Conservation (phyloP, 768 basidiomycete species). For the Podaxis mareebaensis region DNA sequence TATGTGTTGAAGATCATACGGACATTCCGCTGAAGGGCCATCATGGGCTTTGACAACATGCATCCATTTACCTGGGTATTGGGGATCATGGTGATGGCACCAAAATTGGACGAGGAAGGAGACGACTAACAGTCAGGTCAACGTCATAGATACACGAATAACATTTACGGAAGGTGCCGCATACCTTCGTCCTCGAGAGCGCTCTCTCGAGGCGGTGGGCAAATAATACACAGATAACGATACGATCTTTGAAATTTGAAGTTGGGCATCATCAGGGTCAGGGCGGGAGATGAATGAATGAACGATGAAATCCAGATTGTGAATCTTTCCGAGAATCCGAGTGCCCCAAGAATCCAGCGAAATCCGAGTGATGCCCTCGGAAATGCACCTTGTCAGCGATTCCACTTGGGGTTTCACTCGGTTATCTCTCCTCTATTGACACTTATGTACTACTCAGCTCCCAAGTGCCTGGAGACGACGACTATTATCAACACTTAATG, state of each 20-base stretch:
- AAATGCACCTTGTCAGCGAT: conserved; percentile 12
- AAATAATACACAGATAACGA: background rate
- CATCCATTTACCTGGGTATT: conserved; percentile 12
- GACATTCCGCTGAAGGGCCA: background rate
- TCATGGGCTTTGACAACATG: background rate
- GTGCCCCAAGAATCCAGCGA: background rate
- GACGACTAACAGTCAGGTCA: background rate
- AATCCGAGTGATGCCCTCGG: conserved; percentile 13
- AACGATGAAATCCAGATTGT: background rate
- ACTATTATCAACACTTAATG: background rate
- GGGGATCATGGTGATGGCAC: background rate
- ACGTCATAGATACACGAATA: conserved; percentile 5
- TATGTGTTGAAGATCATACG: background rate
- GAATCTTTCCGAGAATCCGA: conserved; percentile 12
- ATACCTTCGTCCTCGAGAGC: background rate
- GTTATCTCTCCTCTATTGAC: background rate
- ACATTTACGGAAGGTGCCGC: background rate
- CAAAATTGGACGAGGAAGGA: background rate
- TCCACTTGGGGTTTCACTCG: conserved; percentile 4
- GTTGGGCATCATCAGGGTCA: conserved; percentile 5
- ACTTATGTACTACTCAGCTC: background rate
- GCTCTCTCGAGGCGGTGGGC: background rate
- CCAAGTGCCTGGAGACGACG: background rate
- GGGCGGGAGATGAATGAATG: background rate
- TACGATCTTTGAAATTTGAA: conserved; percentile 1